Percentiles rank a stretch among this genome's conserved stretches.
These are phyloP conservation scores for Mucor sp. DNA, from an alignment of 371 early-diverging fungal species.

Conservation along the genomic window DNA sequence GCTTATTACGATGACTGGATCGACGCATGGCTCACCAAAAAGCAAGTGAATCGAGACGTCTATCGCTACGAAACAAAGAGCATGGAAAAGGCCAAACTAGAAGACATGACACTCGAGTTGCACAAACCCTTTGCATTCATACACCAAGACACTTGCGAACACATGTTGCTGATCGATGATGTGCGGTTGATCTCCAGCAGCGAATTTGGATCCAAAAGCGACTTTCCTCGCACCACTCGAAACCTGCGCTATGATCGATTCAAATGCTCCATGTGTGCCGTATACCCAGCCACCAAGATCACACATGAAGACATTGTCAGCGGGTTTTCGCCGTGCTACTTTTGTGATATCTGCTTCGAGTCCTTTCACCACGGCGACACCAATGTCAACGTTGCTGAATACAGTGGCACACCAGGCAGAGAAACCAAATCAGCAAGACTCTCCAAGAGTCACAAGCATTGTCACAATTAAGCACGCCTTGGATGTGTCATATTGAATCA, in stretches of 20 bases:
- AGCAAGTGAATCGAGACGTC: constrained; percentile 15
- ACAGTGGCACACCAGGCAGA: constrained; percentile 17
- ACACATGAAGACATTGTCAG: constrained; percentile 71
- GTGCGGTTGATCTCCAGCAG: constrained; percentile 44
- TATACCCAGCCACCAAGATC: constrained; percentile 61
- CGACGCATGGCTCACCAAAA: constrained; percentile 7
- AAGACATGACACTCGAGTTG: constrained; percentile 57
- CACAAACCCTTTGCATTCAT: constrained; percentile 67
- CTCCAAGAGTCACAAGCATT: background rate
- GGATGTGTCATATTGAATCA: too few species aligned
- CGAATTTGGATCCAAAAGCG: constrained; percentile 36
- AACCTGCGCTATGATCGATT: constrained; percentile 45
- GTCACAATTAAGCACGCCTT: background rate
- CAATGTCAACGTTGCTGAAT: background rate
- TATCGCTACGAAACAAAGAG: constrained; percentile 22
- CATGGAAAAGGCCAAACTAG: constrained; percentile 60
- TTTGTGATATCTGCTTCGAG: constrained; percentile 74
- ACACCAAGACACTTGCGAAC: constrained; percentile 79
- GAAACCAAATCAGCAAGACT: background rate
- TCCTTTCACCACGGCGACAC: constrained; percentile 56
- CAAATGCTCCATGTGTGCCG: constrained; percentile 70
- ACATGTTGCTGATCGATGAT: constrained; percentile 67
- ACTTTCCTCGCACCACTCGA: constrained; percentile 59
- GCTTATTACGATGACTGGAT: constrained; percentile 4
- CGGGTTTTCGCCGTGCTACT: constrained; percentile 76